Evolutionary conservation across 495 filamentous ascomycete species (phyloP).

Genomic region (Aspergillus kassunensis): DNA sequence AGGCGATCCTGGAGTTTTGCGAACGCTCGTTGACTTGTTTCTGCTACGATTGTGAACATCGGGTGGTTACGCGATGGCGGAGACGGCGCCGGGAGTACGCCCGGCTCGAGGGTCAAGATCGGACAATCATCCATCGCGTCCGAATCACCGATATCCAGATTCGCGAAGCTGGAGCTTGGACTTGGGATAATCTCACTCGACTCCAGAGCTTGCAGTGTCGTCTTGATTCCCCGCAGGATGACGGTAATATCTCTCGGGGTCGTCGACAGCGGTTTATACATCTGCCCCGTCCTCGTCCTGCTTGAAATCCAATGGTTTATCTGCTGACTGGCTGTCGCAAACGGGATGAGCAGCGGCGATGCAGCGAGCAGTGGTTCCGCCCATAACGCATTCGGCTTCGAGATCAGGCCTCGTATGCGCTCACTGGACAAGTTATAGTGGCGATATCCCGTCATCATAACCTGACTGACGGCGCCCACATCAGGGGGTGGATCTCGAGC

Average conservation of each 20-base stretch:
- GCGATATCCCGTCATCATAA: background rate
- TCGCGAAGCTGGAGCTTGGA: background rate
- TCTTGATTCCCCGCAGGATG: background rate
- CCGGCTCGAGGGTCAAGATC: background rate
- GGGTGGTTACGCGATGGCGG: background rate
- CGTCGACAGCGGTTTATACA: background rate
- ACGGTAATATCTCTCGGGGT: background rate
- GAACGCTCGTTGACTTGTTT: background rate
- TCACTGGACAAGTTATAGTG: conserved; percentile 3
- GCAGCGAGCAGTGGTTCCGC: background rate
- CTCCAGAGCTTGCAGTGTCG: background rate
- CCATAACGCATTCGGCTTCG: background rate
- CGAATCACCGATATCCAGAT: background rate
- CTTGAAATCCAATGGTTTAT: background rate
- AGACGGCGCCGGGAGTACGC: background rate
- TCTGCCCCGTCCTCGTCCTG: background rate
- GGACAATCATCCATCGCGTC: background rate
- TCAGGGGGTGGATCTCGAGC: background rate
- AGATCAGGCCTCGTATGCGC: background rate
- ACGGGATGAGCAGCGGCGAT: background rate
- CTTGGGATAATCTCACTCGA: background rate
- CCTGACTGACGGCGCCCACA: background rate
- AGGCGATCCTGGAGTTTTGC: background rate
- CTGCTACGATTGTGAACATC: background rate
- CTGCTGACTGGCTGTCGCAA: background rate